Evolutionary conservation across 2,329 filamentous ascomycete genomes (phyloP).

Genomic region (Aspergillus cejpii): DNA sequence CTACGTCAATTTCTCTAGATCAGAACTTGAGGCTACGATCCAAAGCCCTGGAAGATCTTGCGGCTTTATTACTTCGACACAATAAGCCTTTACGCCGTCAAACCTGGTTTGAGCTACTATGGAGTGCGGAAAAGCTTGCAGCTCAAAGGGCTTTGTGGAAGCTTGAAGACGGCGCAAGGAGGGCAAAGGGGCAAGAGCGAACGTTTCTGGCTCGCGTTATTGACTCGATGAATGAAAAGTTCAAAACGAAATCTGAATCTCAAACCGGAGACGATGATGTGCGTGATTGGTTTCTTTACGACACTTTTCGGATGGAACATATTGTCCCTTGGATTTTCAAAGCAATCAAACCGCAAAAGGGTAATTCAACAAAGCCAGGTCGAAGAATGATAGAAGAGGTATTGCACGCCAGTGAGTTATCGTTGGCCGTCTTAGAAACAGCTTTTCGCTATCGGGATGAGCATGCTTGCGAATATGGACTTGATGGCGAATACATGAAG

Average conservation of each 20-base stretch:
- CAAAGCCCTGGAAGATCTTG: constrained; percentile 67
- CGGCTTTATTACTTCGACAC: constrained; percentile 61
- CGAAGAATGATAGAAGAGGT: constrained; percentile 42
- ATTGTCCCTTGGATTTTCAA: constrained; percentile 74
- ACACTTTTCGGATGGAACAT: constrained; percentile 64
- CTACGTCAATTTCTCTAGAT: constrained; percentile 67
- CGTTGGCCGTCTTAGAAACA: constrained; percentile 57
- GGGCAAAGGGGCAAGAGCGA: constrained; percentile 54
- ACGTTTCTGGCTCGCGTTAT: constrained; percentile 69
- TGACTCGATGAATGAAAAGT: constrained; percentile 66
- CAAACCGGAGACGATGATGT: constrained; percentile 69
- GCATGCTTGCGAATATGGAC: constrained; percentile 65
- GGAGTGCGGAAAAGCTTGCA: constrained; percentile 82
- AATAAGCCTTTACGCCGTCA: constrained; percentile 57
- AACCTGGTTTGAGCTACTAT: constrained; percentile 74
- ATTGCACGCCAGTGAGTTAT: constrained; percentile 68
- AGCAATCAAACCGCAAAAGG: constrained; percentile 65
- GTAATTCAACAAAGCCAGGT: constrained; percentile 51
- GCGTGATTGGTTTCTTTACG: constrained; percentile 78
- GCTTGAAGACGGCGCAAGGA: constrained; percentile 63
- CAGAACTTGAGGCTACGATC: constrained; percentile 69
- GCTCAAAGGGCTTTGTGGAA: constrained; percentile 76
- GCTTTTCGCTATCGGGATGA: constrained; percentile 65
- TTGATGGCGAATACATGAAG: constrained; percentile 59
- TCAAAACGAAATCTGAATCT: constrained; percentile 61